Percentiles rank a stretch among this genome's conserved stretches.
Evolutionary conservation across 106 monocot species (phyloP).

Genomic region (Allium cepa): DNA sequence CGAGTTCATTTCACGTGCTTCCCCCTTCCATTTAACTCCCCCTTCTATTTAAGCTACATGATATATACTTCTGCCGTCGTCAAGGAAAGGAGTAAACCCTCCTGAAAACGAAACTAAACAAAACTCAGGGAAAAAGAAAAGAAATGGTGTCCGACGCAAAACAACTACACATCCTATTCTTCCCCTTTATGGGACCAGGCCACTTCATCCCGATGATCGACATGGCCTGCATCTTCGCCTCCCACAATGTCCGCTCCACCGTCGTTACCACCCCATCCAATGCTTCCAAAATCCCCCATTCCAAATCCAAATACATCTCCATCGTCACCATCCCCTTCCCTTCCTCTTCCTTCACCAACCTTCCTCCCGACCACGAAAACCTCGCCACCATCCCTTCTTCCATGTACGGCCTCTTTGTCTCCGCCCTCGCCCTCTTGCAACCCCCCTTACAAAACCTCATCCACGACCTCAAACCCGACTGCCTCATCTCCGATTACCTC

Average conservation of each 20-base stretch:
- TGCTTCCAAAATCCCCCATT: slow-evolving; percentile 3
- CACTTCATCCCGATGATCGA: slow-evolving; percentile 39
- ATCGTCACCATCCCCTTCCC: background rate
- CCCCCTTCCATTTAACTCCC: no score
- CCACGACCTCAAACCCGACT: slow-evolving; percentile 1
- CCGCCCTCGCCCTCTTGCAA: slow-evolving; percentile 4
- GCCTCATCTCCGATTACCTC: slow-evolving; percentile 10
- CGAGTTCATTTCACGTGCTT: no score
- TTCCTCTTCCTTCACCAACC: slow-evolving; percentile 4
- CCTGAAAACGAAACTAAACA: no score
- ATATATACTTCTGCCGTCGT: no score
- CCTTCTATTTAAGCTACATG: no score
- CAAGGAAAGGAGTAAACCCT: no score
- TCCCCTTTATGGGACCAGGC: slow-evolving; percentile 32
- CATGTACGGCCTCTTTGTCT: slow-evolving; percentile 3
- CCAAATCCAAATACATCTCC: background rate
- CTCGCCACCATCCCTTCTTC: background rate
- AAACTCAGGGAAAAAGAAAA: no score
- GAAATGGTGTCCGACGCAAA: no score
- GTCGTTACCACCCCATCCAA: slow-evolving; percentile 35
- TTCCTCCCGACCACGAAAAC: slow-evolving; percentile 17
- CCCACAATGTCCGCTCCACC: slow-evolving; percentile 20
- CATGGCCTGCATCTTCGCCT: slow-evolving; percentile 32
- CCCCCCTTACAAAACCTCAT: slow-evolving; percentile 5
- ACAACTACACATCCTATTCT: slow-evolving; percentile 20